Evolutionary conservation across 2,329 filamentous ascomycete genomes (phyloP).

Genomic region (Aciculosporium take): DNA sequence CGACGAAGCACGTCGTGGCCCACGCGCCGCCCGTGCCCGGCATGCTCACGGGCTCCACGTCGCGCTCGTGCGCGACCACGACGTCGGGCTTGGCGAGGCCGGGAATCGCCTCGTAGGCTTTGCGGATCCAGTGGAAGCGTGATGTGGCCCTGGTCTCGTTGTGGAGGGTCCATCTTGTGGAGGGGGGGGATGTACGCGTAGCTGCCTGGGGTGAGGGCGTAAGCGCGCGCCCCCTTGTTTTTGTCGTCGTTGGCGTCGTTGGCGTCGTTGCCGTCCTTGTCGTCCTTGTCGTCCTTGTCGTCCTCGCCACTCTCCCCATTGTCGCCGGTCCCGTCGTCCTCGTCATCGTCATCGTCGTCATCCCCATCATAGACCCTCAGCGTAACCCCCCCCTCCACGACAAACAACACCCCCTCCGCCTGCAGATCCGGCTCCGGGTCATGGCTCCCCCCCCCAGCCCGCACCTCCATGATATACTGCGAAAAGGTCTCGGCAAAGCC

Average conservation of each 20-base stretch:
- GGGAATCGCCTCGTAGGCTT: conserved; percentile 1
- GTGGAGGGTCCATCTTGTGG: conserved; percentile 1
- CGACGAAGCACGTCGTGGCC: conserved; percentile 6
- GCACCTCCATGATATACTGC: conserved; percentile 7
- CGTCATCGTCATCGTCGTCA: too few relatives aligned
- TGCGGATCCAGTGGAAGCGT: conserved; percentile 7
- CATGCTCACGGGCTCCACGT: conserved; percentile 1
- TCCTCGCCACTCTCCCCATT: too few relatives aligned
- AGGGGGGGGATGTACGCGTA: conserved; percentile 4
- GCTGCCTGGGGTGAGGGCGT: conserved; percentile 2
- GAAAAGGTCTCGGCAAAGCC: conserved; percentile 6
- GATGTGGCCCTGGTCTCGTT: background rate
- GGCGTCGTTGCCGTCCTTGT: too few relatives aligned
- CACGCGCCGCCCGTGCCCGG: conserved; percentile 3
- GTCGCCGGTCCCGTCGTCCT: too few relatives aligned
- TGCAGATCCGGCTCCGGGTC: conserved; percentile 1
- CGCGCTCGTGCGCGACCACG: conserved; percentile 1
- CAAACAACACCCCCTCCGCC: conserved; percentile 4
- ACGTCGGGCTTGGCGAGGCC: background rate
- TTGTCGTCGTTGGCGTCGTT: too few relatives aligned
- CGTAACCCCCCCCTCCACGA: background rate
- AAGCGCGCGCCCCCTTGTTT: background rate
- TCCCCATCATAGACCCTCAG: too few relatives aligned
- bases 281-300: too few relatives aligned
- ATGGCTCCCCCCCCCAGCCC: conserved; percentile 2